Evolutionary conservation across 495 filamentous ascomycete species (phyloP), one percentile per base, ranked within the genome.

Genomic region (Penicillium herquei): DNA sequence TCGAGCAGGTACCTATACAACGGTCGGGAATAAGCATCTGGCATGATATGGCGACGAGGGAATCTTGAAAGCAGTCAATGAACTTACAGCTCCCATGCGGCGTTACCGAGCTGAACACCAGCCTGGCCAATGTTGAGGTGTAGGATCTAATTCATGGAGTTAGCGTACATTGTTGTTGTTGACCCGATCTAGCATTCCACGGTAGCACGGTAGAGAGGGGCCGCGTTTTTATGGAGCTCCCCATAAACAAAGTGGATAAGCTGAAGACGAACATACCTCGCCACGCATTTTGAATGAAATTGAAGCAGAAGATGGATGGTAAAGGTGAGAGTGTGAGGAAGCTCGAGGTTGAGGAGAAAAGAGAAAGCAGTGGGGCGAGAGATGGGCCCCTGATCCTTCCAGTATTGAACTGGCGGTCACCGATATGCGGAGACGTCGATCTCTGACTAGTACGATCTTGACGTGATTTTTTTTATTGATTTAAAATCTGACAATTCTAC

Each of bases 51-150:
- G 7, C n/a, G n/a, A n/a, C n/a, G n/a, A n/a, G n/a, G 37, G 16
- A 6, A 48, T 12, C 34, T 26, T 52, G 59, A 70, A 54, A 62
- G 62, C 58, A 76, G 78, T 78, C 77, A 78, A 76, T 70, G 61
- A 52, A 43, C 89, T 67, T 85, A 93, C 91, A 96, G 85, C 76
- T 96, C 91, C 91, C 91, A 96, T 56, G 91, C 91, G 70, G 87
- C 90, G 80, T 93, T 94, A 68, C 91, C 91, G 49, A 96, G 87
- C 87, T 96, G 91, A 57, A 81, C 84, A 78, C 91, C 91, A 78
- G 91, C 91, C 80, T 96, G 91, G 79, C 91, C 91, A 69, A 96
- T 84, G 71, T 96, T 91, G 66, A 96, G 79, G 73, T 96, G 91
- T 67, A 88, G 86, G 70, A 96, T 82, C 89, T 96, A 51, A 32